Conservation (phyloP, 306 rosid species). For the Arachis stenosperma region DNA sequence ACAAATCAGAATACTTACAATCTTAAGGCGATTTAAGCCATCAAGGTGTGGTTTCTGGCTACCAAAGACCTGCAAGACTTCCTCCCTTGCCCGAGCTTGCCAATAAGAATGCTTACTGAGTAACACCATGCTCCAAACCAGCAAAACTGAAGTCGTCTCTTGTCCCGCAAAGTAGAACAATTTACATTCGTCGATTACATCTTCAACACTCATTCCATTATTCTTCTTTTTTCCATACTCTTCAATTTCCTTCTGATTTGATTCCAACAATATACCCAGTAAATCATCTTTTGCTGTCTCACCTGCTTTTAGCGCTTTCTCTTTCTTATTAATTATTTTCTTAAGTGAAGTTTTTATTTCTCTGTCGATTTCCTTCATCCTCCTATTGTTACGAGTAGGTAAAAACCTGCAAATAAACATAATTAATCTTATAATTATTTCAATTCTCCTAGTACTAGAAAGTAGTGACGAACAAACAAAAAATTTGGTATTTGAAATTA, state of each 20-base stretch:
- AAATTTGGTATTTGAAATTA: too few species aligned
- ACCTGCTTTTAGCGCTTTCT: neutral
- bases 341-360: neutral
- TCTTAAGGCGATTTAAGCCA: too few species aligned
- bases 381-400: neutral
- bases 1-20: neutral
- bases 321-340: neutral
- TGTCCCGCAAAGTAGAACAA: neutral
- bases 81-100: neutral
- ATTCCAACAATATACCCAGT: neutral
- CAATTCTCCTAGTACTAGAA: too few species aligned
- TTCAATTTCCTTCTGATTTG: neutral
- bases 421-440: too few species aligned
- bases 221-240: neutral
- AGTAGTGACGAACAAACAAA: too few species aligned
- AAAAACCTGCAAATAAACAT: neutral
- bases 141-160: neutral
- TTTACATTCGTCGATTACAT: neutral
- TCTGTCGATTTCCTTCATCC: neutral
- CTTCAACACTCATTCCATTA: neutral
- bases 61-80: neutral
- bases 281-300: neutral
- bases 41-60: neutral
- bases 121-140: neutral
- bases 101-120: neutral